A percentile compares a stretch with the other conserved stretches of the same genome.
These are phyloP conservation scores for Talaromyces liani DNA, from an alignment of 495 filamentous ascomycete species.

Conservation along the genomic window DNA sequence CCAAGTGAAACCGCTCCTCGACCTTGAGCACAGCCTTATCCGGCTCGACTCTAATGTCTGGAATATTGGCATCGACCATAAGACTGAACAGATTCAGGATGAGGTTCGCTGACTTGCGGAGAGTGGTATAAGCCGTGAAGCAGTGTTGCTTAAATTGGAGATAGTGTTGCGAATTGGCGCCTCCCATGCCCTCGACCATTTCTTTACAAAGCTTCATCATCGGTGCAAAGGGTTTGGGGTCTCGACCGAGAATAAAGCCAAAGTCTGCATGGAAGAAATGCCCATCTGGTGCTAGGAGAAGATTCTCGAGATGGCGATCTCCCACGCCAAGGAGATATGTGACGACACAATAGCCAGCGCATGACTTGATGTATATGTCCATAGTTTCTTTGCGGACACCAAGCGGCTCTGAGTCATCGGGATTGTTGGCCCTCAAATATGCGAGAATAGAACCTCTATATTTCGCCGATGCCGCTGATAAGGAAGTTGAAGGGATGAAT, in stretches of 20 bases:
- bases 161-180: constrained; percentile 69
- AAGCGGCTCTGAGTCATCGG: constrained; percentile 71
- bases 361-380: constrained; percentile 93
- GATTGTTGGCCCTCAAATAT: constrained; percentile 85
- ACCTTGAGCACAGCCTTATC: constrained; percentile 93
- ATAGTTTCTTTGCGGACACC: constrained; percentile 88
- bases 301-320: constrained; percentile 92
- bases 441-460: constrained; percentile 74
- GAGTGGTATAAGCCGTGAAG: constrained; percentile 87
- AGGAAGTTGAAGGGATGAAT: constrained; percentile 78
- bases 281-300: constrained; percentile 79
- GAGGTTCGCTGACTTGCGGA: constrained; percentile 80
- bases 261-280: constrained; percentile 99
- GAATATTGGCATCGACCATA: constrained; percentile 96
- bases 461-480: constrained; percentile 72
- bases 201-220: constrained; percentile 95
- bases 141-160: constrained; percentile 87
- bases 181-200: constrained; percentile 99
- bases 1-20: constrained; percentile 85
- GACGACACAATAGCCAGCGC: constrained; percentile 97
- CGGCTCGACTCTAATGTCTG: constrained; percentile 85
- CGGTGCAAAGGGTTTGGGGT: constrained; percentile 95
- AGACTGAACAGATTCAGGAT: constrained; percentile 95
- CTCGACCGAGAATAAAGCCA: constrained; percentile 93
- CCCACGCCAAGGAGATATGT: constrained; percentile 98